phyloP scores from a whole-genome alignment of 2,329 filamentous ascomycete species.

The Mycosphaerella arachidis region DNA sequence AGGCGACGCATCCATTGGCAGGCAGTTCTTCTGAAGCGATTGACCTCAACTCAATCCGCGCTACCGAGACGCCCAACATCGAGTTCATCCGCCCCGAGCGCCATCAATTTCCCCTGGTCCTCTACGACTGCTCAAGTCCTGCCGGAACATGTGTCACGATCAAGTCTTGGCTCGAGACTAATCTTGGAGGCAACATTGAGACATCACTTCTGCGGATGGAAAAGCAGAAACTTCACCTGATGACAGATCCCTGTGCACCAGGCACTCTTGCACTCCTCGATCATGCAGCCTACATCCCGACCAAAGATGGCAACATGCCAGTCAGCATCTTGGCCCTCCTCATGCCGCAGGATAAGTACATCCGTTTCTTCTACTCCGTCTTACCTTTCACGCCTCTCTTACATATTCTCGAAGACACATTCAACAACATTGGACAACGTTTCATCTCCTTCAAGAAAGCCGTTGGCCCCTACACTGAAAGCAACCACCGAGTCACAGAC shows the following conservation, averaged over 20 bases:
- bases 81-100: constrained; percentile 8
- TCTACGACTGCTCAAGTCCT: constrained; percentile 13
- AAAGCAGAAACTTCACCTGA: constrained; percentile 14
- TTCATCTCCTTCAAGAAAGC: background rate
- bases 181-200: background rate
- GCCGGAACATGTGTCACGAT: constrained; percentile 10
- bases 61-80: constrained; percentile 13
- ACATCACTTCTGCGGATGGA: constrained; percentile 19
- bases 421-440: background rate
- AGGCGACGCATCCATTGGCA: background rate
- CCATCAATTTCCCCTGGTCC: constrained; percentile 16
- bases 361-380: constrained; percentile 25
- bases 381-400: constrained; percentile 8
- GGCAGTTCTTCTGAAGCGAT: constrained; percentile 8
- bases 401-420: constrained; percentile 1
- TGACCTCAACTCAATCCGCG: constrained; percentile 19
- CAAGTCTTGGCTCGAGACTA: background rate
- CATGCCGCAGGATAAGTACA: constrained; percentile 12
- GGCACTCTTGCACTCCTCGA: constrained; percentile 19
- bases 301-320: constrained; percentile 2
- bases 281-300: constrained; percentile 10
- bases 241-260: background rate
- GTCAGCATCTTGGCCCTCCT: constrained; percentile 20
- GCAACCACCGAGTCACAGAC: background rate
- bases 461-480: background rate